Percentiles rank a stretch among this genome's conserved stretches.
phyloP scores from a whole-genome alignment of 1,139 yeast species.

The Magnusiomyces paraingens region DNA sequence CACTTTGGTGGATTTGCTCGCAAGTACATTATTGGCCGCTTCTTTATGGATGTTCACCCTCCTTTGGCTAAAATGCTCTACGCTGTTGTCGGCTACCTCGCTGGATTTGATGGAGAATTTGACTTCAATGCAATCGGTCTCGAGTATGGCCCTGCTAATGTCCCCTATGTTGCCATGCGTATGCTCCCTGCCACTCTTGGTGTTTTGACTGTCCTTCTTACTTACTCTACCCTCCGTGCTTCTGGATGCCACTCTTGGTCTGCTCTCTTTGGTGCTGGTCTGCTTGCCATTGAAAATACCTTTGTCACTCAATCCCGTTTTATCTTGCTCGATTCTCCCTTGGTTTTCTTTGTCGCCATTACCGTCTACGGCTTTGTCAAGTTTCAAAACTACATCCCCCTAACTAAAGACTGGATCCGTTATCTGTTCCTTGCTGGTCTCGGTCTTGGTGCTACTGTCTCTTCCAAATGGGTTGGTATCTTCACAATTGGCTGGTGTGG shows the following conservation, averaged over 20 bases:
- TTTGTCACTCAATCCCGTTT: conserved; percentile 83
- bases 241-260: conserved; percentile 81
- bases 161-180: conserved; percentile 80
- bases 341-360: conserved; percentile 84
- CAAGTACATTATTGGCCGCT: conserved; percentile 15
- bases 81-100: conserved; percentile 83
- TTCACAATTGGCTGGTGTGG: conserved; percentile 96
- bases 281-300: conserved; percentile 78
- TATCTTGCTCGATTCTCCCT: conserved; percentile 85
- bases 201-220: conserved; percentile 64
- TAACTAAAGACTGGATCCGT: conserved; percentile 62
- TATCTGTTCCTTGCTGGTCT: conserved; percentile 69
- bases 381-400: conserved; percentile 74
- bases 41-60: conserved; percentile 92
- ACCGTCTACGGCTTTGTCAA: conserved; percentile 74
- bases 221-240: conserved; percentile 74
- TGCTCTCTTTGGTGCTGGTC: conserved; percentile 58
- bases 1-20: conserved; percentile 97
- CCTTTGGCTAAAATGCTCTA: conserved; percentile 92
- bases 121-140: conserved; percentile 91
- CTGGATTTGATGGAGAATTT: conserved; percentile 84
- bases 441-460: conserved; percentile 78
- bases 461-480: conserved; percentile 95
- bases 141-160: conserved; percentile 52
- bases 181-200: conserved; percentile 80